Evolutionary conservation across 2,329 filamentous ascomycete species (phyloP).

Genomic region (Dendryphion nanum): DNA sequence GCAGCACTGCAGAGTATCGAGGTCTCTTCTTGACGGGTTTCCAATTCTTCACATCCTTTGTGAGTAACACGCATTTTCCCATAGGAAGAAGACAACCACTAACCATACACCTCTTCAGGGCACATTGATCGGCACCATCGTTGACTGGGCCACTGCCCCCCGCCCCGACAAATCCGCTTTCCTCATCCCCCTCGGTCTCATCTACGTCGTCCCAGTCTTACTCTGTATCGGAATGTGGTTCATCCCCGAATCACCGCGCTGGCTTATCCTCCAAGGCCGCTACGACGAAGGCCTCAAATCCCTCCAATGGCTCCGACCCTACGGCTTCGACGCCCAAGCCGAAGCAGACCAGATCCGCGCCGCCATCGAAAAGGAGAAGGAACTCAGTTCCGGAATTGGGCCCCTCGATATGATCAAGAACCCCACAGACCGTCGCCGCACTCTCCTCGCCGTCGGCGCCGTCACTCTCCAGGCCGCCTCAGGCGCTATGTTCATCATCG

Average conservation of each 20-base stretch:
- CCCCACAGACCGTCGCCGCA: conserved; percentile 34
- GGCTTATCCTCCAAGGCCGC: conserved; percentile 31
- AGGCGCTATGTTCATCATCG: conserved; percentile 39
- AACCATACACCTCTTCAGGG: conserved; percentile 18
- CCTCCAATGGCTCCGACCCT: conserved; percentile 35
- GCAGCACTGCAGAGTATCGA: conserved; percentile 50
- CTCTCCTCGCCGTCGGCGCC: conserved; percentile 33
- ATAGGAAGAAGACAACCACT: no score
- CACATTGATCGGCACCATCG: conserved; percentile 47
- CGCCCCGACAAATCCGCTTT: conserved; percentile 36
- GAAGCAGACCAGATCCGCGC: conserved; percentile 30
- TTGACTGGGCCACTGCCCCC: conserved; percentile 51
- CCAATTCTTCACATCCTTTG: conserved; percentile 50
- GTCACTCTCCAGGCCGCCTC: conserved; percentile 38
- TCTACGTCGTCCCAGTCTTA: conserved; percentile 48
- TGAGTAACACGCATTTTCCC: conserved; percentile 10
- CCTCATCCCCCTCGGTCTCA: conserved; percentile 53
- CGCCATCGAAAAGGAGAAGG: conserved; percentile 34
- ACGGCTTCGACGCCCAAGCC: conserved; percentile 39
- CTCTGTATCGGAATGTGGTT: conserved; percentile 40
- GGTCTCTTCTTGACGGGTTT: conserved; percentile 50
- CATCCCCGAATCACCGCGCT: conserved; percentile 31
- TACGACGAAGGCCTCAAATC: conserved; percentile 38
- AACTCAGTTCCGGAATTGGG: conserved; percentile 23
- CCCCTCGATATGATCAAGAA: conserved; percentile 39